Evolutionary conservation across 345 rosid species (phyloP), one percentile per base, ranked within the genome.

Genomic region (Litchi chinensis): DNA sequence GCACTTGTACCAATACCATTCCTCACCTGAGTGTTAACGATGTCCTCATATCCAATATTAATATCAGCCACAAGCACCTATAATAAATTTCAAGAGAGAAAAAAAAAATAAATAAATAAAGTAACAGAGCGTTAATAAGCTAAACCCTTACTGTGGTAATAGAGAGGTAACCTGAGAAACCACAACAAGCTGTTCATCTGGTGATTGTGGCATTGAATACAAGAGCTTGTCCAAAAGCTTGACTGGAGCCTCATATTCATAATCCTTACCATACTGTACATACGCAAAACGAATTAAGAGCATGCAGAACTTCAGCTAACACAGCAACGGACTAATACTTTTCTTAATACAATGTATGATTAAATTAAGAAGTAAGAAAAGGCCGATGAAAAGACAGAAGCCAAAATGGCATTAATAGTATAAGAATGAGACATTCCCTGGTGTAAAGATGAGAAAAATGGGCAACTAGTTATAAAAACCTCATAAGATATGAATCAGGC

Each of bases 241-340:
- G 62, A 91, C 92, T 5, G 95, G 95, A 71, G 95, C 89, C 83
- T 88, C 95, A 82, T 82, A 91, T 85, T 88, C 95, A 71, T 91
- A 88, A 22, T 91, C 90, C 86, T 91, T 88, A 39, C 95, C 93
- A 79, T 91, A 91, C 95, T 88, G 85, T 10, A 79, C 37, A 52
- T 56, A 44, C 10, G 18, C 21, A 74, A 73, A 74, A 15, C 16
- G 24, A 13, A 26, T 46, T 22, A 21, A 66, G 48, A 67, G 24
- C 10, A 54, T 26, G 65, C 67, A 63, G 16, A 24, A 63, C 7
- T 21, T 59, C 46, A 6, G 28, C 21, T 7, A 65, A 73, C 67
- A 59, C 24, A 13, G 24, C 19, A 57, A 24, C 1, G 37, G 67
- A 26, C 37, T 54, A 50, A 24, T 21, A 19, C n/a, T 63, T 37